These are phyloP conservation scores for Metarhizium brunneum DNA, from an alignment of 2,329 filamentous ascomycete species.

Conservation along the genomic window DNA sequence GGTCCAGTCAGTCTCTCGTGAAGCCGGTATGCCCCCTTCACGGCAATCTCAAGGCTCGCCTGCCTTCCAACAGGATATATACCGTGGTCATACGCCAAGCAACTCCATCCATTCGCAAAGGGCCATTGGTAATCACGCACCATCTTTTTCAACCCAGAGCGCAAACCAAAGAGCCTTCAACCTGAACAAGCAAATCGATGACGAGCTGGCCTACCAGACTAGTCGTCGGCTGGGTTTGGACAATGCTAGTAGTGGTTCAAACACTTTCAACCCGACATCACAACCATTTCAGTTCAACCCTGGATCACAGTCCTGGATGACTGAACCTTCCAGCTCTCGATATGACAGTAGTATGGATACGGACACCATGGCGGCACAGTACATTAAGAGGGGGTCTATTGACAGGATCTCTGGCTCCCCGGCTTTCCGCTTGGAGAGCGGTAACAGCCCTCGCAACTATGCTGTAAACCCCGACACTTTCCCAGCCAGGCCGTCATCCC, in stretches of 20 bases:
- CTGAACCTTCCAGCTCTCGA: conserved; percentile 17
- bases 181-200: conserved; percentile 27
- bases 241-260: conserved; percentile 13
- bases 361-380: conserved; percentile 20
- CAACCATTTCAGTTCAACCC: conserved; percentile 39
- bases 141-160: conserved; percentile 37
- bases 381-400: conserved; percentile 27
- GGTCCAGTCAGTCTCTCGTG: conserved; percentile 29
- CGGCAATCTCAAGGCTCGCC: conserved; percentile 39
- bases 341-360: conserved; percentile 21
- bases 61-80: conserved; percentile 22
- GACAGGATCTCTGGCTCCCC: conserved; percentile 28
- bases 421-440: conserved; percentile 20
- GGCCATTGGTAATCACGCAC: conserved; percentile 31
- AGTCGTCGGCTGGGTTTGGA: conserved; percentile 24
- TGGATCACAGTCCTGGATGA: conserved; percentile 35
- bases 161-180: conserved; percentile 26
- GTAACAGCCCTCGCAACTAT: conserved; percentile 16
- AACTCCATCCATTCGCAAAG: conserved; percentile 39
- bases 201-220: conserved; percentile 27
- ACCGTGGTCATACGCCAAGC: conserved; percentile 30
- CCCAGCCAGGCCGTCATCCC: conserved; percentile 24
- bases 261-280: conserved; percentile 18
- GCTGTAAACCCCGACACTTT: conserved; percentile 26
- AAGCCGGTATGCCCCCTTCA: conserved; percentile 47